These are phyloP conservation scores for Tilletia indica DNA, from an alignment of 1,284 basidiomycete species.

Conservation along the genomic window DNA sequence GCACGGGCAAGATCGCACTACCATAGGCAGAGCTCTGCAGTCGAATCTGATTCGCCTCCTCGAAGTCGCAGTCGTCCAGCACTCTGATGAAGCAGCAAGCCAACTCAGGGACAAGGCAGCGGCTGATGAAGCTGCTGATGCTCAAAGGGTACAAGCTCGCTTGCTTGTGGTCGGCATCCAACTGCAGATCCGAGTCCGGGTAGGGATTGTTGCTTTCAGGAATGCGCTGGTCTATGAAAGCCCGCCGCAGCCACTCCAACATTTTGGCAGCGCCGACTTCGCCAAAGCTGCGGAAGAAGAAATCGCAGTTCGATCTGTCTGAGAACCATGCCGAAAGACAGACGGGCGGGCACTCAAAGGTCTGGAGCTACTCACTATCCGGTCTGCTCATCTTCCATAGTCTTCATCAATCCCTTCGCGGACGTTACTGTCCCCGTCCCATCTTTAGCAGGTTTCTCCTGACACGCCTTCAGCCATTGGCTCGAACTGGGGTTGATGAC, in stretches of 20 bases:
- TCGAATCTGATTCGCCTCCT: constrained; percentile 1
- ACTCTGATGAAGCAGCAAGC: constrained; percentile 11
- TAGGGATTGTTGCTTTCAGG: background rate
- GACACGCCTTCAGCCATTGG: background rate
- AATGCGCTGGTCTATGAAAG: constrained; percentile 4
- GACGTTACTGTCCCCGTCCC: background rate
- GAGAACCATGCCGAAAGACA: background rate
- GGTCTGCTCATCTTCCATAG: background rate
- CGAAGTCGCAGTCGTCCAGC: background rate
- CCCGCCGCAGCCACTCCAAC: constrained; percentile 8
- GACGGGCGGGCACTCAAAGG: background rate
- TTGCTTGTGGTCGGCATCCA: background rate
- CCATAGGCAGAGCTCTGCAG: constrained; percentile 8
- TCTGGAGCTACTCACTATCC: background rate
- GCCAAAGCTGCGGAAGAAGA: background rate
- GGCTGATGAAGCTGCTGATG: background rate
- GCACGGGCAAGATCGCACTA: background rate
- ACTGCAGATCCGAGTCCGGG: background rate
- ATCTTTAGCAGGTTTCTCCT: constrained; percentile 6
- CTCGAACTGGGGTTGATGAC: background rate
- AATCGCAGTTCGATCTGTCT: background rate
- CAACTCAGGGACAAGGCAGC: constrained; percentile 5
- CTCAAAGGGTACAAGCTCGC: constrained; percentile 2
- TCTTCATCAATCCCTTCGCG: background rate
- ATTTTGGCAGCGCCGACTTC: background rate